These are phyloP conservation scores for Trametes villosa DNA, from an alignment of 768 basidiomycete species.

Conservation along the genomic window DNA sequence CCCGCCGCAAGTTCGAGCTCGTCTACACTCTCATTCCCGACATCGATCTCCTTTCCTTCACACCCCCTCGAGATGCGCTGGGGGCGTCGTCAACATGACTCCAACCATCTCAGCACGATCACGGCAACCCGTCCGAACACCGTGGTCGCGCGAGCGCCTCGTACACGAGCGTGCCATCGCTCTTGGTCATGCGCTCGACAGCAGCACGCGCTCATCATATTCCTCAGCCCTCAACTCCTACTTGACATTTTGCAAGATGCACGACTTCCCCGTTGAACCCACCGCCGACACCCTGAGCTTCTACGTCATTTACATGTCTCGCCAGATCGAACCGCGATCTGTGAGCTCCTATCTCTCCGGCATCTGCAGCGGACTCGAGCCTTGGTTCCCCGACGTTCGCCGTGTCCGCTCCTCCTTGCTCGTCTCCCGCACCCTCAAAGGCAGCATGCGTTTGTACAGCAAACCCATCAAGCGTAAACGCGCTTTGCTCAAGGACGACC, in stretches of 20 bases:
- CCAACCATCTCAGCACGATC: conserved; percentile 11
- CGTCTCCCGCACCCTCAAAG: too few relatives aligned
- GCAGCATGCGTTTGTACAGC: too few relatives aligned
- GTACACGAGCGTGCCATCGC: conserved; percentile 38
- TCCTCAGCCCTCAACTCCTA: conserved; percentile 44
- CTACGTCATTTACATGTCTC: conserved; percentile 40
- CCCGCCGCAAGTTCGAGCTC: conserved; percentile 6
- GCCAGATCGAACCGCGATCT: conserved; percentile 39
- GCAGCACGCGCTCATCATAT: conserved; percentile 32
- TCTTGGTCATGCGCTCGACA: conserved; percentile 37
- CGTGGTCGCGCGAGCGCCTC: conserved; percentile 43
- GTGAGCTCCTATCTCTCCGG: too few relatives aligned
- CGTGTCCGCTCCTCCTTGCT: too few relatives aligned
- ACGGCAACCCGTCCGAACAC: conserved; percentile 36
- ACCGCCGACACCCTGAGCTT: conserved; percentile 43
- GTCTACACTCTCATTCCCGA: neutral
- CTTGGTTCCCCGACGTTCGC: too few relatives aligned
- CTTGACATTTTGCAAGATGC: conserved; percentile 37
- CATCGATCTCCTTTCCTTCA: neutral
- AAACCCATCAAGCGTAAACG: too few relatives aligned
- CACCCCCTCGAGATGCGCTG: conserved; percentile 30
- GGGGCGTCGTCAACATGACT: conserved; percentile 32
- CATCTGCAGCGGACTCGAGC: too few relatives aligned
- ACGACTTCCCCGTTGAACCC: conserved; percentile 41
- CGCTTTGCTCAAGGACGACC: too few relatives aligned